Conservation (phyloP, 768 basidiomycete species). For the Termitomyces sp. region DNA sequence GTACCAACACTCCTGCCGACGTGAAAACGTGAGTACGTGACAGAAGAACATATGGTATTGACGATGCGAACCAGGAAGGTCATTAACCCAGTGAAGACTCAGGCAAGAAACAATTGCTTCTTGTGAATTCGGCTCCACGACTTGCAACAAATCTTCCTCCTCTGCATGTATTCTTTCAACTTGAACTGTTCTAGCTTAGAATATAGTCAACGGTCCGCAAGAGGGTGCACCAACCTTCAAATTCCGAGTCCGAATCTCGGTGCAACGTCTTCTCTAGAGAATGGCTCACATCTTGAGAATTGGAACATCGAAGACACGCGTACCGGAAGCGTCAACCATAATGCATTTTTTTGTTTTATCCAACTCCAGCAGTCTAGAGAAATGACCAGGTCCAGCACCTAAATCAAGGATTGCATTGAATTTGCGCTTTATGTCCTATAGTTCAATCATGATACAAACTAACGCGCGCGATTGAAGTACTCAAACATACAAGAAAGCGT, state of each 20-base stretch:
- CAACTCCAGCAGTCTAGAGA: constrained; percentile 74
- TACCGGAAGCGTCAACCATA: constrained; percentile 88
- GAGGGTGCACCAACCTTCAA: constrained; percentile 56
- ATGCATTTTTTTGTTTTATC: constrained; percentile 65
- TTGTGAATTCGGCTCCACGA: constrained; percentile 67
- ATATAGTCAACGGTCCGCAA: neutral
- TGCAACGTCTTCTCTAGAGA: constrained; percentile 59
- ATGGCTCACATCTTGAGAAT: neutral
- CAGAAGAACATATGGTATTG: neutral
- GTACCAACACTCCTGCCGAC: constrained; percentile 67
- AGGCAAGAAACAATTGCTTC: constrained; percentile 92
- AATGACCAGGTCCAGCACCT: constrained; percentile 88
- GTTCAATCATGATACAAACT: neutral
- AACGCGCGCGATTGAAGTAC: constrained; percentile 3
- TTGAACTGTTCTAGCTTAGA: constrained; percentile 46
- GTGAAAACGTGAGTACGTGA: neutral
- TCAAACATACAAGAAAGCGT: constrained; percentile 63
- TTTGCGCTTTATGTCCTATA: constrained; percentile 85
- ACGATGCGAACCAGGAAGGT: constrained; percentile 72
- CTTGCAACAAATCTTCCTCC: constrained; percentile 73
- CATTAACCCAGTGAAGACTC: constrained; percentile 95
- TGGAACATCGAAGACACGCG: constrained; percentile 10
- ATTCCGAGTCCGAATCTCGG: constrained; percentile 73
- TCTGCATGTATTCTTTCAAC: constrained; percentile 76
- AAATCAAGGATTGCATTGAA: constrained; percentile 82